Evolutionary conservation across 441 rosid species (phyloP).

Genomic region (Erodium trifolium): DNA sequence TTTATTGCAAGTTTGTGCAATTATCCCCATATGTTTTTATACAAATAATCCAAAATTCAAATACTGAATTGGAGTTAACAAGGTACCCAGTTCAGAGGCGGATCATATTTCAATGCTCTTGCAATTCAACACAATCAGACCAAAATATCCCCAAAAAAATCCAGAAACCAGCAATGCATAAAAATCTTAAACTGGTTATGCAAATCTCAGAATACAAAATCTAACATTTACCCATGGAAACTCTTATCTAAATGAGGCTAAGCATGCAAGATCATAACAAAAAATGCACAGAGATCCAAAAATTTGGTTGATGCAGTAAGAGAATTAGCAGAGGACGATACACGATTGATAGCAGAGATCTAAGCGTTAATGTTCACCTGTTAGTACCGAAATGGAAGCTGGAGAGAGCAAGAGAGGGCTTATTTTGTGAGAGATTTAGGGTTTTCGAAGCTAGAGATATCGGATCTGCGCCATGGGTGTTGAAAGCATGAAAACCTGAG

Average conservation of each 20-base stretch:
- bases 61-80: not conserved
- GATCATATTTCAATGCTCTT: not conserved
- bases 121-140: not conserved
- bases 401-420: not conserved
- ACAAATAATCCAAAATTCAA: not conserved
- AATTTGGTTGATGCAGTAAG: not conserved
- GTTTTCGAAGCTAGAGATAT: not conserved
- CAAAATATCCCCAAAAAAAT: not conserved
- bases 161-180: not conserved
- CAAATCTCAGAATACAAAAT: not conserved
- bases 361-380: not conserved
- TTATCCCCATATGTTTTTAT: not conserved
- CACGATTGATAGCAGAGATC: not conserved
- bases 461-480: conserved; percentile 5
- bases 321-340: not conserved
- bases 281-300: not conserved
- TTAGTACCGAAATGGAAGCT: not conserved
- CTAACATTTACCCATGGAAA: not conserved
- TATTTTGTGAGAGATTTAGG: not conserved
- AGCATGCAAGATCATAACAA: not conserved
- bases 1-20: not conserved
- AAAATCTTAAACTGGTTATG: conserved; percentile 1
- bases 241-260: not conserved
- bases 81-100: not conserved
- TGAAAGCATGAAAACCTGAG: not conserved